Base-by-base conservation (phyloP, 371 early-diverging fungal genomes). In the Zancudomyces culisetae region DNA sequence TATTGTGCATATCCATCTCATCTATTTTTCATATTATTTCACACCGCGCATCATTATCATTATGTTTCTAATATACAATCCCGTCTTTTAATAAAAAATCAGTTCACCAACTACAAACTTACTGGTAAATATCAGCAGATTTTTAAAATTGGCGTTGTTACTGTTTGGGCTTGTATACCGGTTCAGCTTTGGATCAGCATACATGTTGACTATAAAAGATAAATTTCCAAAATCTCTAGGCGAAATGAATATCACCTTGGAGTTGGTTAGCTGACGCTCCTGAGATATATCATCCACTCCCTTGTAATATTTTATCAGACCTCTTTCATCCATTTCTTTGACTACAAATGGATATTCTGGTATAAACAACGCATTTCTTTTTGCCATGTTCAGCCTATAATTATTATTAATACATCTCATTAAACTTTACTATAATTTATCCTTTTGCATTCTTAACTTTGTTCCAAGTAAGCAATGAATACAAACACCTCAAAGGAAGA, bases 251-350 rank as follows among this genome's bases (percentile, higher is more conserved):
- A 49, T 10, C 2, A 49, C 27, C 28, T 8, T 12, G 26, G 29
- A 27, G 40, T 49, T 49, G 22, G 28, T 12, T 10, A 30, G 18
- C 15, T 27, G 50, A 3, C 18, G 26, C 23, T 49, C 29, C 23
- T 49, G 27, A 8, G 50, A 27, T 8, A 49, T 30, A 4, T 29
- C 21, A 24, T 49, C 50, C 26, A 49, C 50, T 18, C 35, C 22
- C 8, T 22, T 13, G 30, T 29, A 49, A 35, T 29, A 49, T 49
- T 35, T 49, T 35, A 49, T 18, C 35, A 49, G 20, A 1, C 67
- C 67, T 49, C 56, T 62, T 19, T 66, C 62, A 6, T 59, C 59
- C 56, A 69, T 48, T 22, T 69, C 69, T 51, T 68, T 62, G 55
- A 61, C 60, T 1, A 41, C 45, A 45, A 66, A 60, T 29, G 60